Evolutionary conservation across 2,329 filamentous ascomycete species (phyloP).

Genomic region (Epichloe hybrida): DNA sequence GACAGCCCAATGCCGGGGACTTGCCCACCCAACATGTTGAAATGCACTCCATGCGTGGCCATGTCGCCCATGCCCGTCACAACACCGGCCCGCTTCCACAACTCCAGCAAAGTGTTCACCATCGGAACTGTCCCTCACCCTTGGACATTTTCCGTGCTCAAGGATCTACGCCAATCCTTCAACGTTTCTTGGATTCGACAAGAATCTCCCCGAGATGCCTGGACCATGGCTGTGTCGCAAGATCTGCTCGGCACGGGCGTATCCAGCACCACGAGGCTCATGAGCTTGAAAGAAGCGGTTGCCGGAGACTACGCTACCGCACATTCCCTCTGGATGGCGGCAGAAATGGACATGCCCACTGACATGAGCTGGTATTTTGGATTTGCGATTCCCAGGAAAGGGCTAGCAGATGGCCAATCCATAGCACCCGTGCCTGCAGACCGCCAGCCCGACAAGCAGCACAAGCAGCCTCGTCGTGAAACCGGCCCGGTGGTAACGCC

Average conservation of each 20-base stretch:
- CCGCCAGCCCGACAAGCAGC: conserved; percentile 8
- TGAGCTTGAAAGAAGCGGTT: conserved; percentile 69
- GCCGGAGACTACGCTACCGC: conserved; percentile 51
- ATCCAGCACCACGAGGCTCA: conserved; percentile 47
- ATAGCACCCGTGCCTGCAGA: conserved; percentile 13
- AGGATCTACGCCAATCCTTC: conserved; percentile 45
- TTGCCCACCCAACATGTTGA: conserved; percentile 69
- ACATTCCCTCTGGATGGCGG: conserved; percentile 68
- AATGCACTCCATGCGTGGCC: conserved; percentile 58
- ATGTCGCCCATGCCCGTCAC: conserved; percentile 51
- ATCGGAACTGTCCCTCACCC: conserved; percentile 86
- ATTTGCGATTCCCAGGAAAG: conserved; percentile 56
- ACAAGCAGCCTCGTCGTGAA: conserved; percentile 18
- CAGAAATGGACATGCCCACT: conserved; percentile 47
- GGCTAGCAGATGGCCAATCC: conserved; percentile 26
- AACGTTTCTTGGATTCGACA: conserved; percentile 53
- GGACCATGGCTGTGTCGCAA: conserved; percentile 60
- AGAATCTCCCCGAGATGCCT: conserved; percentile 60
- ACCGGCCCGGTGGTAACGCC: conserved; percentile 37
- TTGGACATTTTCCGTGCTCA: conserved; percentile 63
- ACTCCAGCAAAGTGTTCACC: conserved; percentile 59
- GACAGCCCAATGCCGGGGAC: conserved; percentile 57
- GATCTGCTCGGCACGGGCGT: conserved; percentile 51
- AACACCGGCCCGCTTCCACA: conserved; percentile 55
- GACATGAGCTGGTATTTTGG: conserved; percentile 85